These are phyloP conservation scores for Bipolaris gigantea DNA, from an alignment of 2,329 filamentous ascomycete genomes.

Conservation along the genomic window DNA sequence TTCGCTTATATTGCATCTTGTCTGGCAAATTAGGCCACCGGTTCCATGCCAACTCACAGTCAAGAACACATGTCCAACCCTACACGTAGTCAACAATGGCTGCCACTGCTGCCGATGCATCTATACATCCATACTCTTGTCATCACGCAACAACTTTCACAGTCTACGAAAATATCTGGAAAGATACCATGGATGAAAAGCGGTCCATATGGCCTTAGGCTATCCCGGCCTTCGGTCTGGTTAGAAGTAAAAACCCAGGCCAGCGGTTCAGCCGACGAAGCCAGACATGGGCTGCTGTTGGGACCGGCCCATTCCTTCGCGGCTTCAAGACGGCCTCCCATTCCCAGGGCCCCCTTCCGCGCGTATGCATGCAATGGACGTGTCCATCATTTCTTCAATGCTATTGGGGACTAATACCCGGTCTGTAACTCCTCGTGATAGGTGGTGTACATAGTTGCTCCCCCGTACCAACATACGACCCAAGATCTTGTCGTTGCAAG, in stretches of 20 bases:
- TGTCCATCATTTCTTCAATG: background rate
- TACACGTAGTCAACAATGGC: background rate
- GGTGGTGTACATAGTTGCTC: slow-evolving; percentile 1
- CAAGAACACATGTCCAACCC: background rate
- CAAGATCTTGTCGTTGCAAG: slow-evolving; percentile 1
- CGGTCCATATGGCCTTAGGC: background rate
- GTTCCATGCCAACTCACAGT: background rate
- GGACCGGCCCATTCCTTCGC: slow-evolving; percentile 4
- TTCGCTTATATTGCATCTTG: slow-evolving; percentile 1
- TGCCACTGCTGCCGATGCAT: background rate
- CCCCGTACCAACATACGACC: background rate
- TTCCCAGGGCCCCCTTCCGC: background rate
- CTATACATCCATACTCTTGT: background rate
- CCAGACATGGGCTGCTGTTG: slow-evolving; percentile 3
- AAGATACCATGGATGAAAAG: background rate
- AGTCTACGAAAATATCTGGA: background rate
- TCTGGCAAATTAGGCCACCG: slow-evolving; percentile 9
- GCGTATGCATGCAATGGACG: background rate
- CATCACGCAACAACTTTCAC: background rate
- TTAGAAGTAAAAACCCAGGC: background rate
- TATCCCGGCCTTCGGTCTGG: background rate
- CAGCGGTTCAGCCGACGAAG: slow-evolving; percentile 6
- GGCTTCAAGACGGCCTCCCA: background rate
- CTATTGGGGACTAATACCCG: slow-evolving; percentile 6
- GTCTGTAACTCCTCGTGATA: background rate